phyloP scores from a whole-genome alignment of 345 rosid genomes.

The Linum usitatissimum region DNA sequence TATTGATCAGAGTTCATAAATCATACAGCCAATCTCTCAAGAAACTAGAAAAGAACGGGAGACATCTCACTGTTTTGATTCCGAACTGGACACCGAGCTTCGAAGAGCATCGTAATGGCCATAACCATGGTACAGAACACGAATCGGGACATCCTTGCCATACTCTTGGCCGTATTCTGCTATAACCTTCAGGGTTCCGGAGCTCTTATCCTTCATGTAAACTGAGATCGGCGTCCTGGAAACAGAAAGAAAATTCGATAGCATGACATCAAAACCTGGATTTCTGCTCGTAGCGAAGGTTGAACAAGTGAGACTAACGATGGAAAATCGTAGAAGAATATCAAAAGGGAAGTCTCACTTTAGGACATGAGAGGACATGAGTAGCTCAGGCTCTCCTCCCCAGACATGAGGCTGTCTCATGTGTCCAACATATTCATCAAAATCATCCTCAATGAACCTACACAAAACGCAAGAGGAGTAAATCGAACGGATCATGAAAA shows the following conservation, averaged over 20 bases:
- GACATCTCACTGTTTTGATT: conserved; percentile 31
- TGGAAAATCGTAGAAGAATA: too few species aligned
- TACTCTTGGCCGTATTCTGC: conserved; percentile 62
- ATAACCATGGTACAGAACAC: conserved; percentile 46
- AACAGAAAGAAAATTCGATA: background rate
- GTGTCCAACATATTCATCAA: conserved; percentile 40
- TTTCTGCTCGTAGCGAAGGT: background rate
- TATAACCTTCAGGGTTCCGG: conserved; percentile 31
- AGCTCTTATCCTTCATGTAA: conserved; percentile 34
- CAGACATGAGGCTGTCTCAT: conserved; percentile 55
- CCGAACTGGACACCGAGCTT: conserved; percentile 12
- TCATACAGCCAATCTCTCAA: background rate
- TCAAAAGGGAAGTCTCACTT: conserved; percentile 20
- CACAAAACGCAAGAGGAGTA: too few species aligned
- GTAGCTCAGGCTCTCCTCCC: conserved; percentile 78
- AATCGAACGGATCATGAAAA: too few species aligned
- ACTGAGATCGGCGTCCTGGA: conserved; percentile 49
- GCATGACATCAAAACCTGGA: too few species aligned
- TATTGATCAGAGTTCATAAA: background rate
- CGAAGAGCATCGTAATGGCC: conserved; percentile 54
- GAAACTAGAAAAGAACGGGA: conserved; percentile 3
- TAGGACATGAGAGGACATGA: conserved; percentile 60
- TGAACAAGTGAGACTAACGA: background rate
- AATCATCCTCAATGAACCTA: conserved; percentile 60
- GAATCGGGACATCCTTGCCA: conserved; percentile 38